Evolutionary conservation across 306 rosid genomes (phyloP).

Genomic region (Cucurbita ficifolia): DNA sequence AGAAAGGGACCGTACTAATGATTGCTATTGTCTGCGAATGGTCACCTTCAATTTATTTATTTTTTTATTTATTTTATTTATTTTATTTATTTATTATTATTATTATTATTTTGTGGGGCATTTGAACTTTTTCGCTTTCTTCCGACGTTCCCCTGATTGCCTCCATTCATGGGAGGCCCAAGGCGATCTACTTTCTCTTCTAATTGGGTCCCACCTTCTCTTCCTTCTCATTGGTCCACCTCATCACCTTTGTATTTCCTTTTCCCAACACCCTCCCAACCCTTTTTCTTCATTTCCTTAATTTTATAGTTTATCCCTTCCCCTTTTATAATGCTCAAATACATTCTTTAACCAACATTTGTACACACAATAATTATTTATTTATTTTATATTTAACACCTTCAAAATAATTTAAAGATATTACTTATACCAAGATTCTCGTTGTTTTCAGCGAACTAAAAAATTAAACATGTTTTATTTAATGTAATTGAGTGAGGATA

Average conservation of each 20-base stretch:
- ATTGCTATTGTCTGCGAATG: conserved; percentile 11
- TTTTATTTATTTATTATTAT: not conserved
- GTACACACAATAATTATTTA: too few species aligned
- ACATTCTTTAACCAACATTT: too few species aligned
- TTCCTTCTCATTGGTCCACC: not conserved
- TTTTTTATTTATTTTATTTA: not conserved
- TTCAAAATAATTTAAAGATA: too few species aligned
- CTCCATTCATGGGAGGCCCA: not conserved
- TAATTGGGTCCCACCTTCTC: not conserved
- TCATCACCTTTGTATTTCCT: not conserved
- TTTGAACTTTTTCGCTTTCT: conserved; percentile 1
- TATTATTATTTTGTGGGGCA: not conserved
- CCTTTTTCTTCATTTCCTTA: not conserved
- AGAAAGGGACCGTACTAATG: conserved; percentile 11
- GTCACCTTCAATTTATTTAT: not conserved
- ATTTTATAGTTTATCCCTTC: not conserved
- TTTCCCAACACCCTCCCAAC: not conserved
- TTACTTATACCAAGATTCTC: too few species aligned
- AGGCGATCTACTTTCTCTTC: not conserved
- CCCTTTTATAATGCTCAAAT: not conserved
- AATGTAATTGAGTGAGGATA: too few species aligned
- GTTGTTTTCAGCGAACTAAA: too few species aligned
- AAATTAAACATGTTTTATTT: too few species aligned
- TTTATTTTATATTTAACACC: too few species aligned
- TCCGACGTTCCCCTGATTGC: not conserved